Evolutionary conservation across 129 eudicot genomes (phyloP).

Genomic region (Scalesia atractyloides): DNA sequence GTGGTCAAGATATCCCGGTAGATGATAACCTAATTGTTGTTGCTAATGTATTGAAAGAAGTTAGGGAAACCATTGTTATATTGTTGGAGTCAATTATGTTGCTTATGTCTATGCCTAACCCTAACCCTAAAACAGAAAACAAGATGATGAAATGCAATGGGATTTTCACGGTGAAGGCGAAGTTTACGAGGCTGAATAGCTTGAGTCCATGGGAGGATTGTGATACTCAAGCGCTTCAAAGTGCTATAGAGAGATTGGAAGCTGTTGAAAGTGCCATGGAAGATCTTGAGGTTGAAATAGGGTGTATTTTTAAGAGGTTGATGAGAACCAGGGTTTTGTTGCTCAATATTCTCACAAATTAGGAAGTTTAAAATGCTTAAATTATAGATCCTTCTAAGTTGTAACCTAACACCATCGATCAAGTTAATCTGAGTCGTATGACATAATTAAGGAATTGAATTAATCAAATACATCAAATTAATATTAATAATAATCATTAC

Average conservation of each 20-base stretch:
- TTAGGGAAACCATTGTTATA: constrained; percentile 51
- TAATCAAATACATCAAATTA: no score
- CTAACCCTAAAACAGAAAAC: constrained; percentile 32
- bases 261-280: constrained; percentile 71
- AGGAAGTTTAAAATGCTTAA: constrained; percentile 19
- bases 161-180: constrained; percentile 39
- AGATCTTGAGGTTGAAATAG: constrained; percentile 76
- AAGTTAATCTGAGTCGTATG: not conserved
- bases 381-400: not conserved
- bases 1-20: constrained; percentile 30
- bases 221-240: constrained; percentile 38
- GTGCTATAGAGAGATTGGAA: constrained; percentile 55
- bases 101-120: constrained; percentile 72
- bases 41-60: constrained; percentile 59
- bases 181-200: constrained; percentile 55
- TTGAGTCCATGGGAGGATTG: constrained; percentile 69
- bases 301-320: constrained; percentile 68
- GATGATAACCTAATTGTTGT: constrained; percentile 55
- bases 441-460: not conserved
- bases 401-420: constrained; percentile 2
- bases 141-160: constrained; percentile 36
- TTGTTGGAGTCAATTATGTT: constrained; percentile 60
- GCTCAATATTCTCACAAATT: constrained; percentile 70
- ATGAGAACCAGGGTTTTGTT: constrained; percentile 86
- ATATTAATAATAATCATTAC: no score